Base-by-base conservation (phyloP, 225 moss, liverwort and hornwort genomes). In the Marchantia polymorpha region DNA sequence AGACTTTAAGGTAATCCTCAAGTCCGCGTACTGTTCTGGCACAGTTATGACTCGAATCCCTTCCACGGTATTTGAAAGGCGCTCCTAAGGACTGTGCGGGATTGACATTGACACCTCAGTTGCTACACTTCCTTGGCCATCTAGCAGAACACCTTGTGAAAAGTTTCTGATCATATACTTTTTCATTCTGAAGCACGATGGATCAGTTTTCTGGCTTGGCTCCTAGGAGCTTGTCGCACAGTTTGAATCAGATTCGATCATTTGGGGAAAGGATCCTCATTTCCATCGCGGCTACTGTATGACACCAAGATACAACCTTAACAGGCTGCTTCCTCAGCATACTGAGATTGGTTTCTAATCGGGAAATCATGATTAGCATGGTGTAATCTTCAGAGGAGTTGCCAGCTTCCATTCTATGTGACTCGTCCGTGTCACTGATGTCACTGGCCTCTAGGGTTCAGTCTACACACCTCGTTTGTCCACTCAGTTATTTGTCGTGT, bases 151-250 rank as follows among this genome's bases (percentile, higher is more conserved):
- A n/a, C n/a, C n/a, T n/a, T n/a, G n/a, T n/a, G n/a, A n/a, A n/a
- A n/a, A n/a, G n/a, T n/a, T n/a, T n/a, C n/a, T n/a, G n/a, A n/a
- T n/a, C n/a, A n/a, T n/a, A n/a, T n/a, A n/a, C n/a, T n/a, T n/a
- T n/a, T n/a, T n/a, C n/a, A n/a, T 12, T 70, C 31, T 39, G 5
- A 2, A 39, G 5, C 39, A 39, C 31, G 63, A 81, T 39, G 80
- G 80, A 81, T 81, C 80, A 81, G 80, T 12, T 74, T 29, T 73
- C 80, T 81, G 80, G 80, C 80, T 79, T 81, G 69, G 74, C 80
- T 81, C 80, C 60, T 27, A 13, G 74, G 73, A 73, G 72, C 72
- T 47, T 20, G 49, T 73, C 72, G 73, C 73, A 29, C 26, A 52
- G 31, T 49, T 64, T 31, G 73, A 81, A 81, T 81, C 80, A 73